Evolutionary conservation across 306 rosid genomes (phyloP).

Genomic region (Cicer judaicum): DNA sequence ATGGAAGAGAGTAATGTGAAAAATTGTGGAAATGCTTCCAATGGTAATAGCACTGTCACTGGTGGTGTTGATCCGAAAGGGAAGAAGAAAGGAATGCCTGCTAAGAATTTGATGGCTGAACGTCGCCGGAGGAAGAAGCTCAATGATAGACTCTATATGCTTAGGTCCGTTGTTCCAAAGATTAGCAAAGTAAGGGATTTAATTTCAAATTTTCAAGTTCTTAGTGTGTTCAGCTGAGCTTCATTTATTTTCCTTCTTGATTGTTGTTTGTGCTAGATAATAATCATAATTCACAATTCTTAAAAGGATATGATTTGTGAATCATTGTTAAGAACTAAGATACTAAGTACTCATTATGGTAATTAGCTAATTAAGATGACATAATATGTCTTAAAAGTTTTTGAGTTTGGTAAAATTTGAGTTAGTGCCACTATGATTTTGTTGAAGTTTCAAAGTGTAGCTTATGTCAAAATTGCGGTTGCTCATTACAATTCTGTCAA

Average conservation of each 20-base stretch:
- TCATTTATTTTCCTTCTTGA: slow-evolving; percentile 10
- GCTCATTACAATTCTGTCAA: too few relatives aligned
- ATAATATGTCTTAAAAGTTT: neutral
- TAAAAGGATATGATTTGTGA: neutral
- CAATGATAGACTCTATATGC: slow-evolving; percentile 94
- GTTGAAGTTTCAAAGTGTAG: too few relatives aligned
- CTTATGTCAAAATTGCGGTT: too few relatives aligned
- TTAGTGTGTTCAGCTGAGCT: neutral
- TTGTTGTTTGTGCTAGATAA: neutral
- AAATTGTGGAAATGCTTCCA: slow-evolving; percentile 61
- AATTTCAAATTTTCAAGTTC: neutral
- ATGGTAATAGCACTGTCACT: slow-evolving; percentile 61
- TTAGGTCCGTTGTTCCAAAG: slow-evolving; percentile 96
- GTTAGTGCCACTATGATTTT: too few relatives aligned
- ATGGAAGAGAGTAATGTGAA: slow-evolving; percentile 57
- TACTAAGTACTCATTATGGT: neutral
- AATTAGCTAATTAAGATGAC: neutral
- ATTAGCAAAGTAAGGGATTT: slow-evolving; percentile 82
- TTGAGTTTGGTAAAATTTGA: neutral
- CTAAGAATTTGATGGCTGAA: slow-evolving; percentile 98
- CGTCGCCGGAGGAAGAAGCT: slow-evolving; percentile 97
- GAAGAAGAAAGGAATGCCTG: slow-evolving; percentile 93
- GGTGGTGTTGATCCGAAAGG: slow-evolving; percentile 68
- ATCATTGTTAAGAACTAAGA: neutral
- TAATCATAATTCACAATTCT: neutral